A percentile compares a stretch with the other conserved stretches of the same genome.
phyloP scores from a whole-genome alignment of 345 rosid genomes.

The Draba incana region DNA sequence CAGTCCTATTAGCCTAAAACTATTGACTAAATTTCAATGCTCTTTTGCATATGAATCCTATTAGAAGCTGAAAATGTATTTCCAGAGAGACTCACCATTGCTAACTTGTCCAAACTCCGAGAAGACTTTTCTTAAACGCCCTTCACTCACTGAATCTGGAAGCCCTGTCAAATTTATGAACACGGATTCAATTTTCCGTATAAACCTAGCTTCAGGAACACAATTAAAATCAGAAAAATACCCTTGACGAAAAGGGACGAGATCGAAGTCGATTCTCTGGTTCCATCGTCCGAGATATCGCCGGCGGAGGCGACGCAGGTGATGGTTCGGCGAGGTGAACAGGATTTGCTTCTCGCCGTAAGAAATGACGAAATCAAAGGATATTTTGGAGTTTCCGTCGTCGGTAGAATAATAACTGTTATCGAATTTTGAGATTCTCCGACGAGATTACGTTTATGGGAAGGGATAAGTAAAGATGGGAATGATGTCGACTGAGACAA shows the following conservation, averaged over 20 bases:
- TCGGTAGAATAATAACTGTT: background rate
- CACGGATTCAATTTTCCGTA: background rate
- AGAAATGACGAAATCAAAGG: constrained; percentile 17
- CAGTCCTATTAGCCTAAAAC: background rate
- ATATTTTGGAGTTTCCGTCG: constrained; percentile 12
- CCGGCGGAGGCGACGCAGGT: constrained; percentile 28
- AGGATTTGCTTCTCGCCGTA: constrained; percentile 9
- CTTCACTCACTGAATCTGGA: constrained; percentile 56
- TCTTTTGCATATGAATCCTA: background rate
- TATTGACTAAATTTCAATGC: background rate
- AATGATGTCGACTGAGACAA: constrained; percentile 17
- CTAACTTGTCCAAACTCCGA: constrained; percentile 55
- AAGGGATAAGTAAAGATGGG: constrained; percentile 1
- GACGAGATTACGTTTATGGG: background rate
- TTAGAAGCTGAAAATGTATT: constrained; percentile 9
- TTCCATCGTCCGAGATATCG: constrained; percentile 23
- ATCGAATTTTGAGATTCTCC: constrained; percentile 9
- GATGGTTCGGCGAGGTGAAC: constrained; percentile 32
- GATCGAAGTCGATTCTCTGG: constrained; percentile 20
- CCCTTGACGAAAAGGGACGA: constrained; percentile 45
- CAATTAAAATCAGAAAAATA: background rate
- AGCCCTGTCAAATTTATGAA: constrained; percentile 42
- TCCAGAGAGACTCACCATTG: constrained; percentile 43
- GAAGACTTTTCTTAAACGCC: constrained; percentile 53
- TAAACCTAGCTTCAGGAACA: background rate